These are phyloP conservation scores for Dictyostelium discoideum DNA, from an alignment of 78 protist species.

Conservation along the genomic window DNA sequence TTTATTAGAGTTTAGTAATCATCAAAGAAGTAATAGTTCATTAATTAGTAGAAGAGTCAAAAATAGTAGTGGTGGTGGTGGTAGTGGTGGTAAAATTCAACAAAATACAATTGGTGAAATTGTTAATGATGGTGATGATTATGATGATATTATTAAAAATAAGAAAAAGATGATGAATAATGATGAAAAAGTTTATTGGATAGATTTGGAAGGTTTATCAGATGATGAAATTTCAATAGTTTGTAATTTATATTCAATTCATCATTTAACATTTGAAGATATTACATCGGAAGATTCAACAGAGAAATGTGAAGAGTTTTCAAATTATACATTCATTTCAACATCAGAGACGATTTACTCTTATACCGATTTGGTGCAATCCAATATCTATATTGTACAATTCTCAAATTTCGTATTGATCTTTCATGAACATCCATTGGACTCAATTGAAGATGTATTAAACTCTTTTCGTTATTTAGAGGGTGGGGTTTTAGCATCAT, in stretches of 20 bases:
- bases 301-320: slow-evolving; percentile 68
- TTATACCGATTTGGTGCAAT: background rate
- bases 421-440: slow-evolving; percentile 30
- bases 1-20: slow-evolving; percentile 2
- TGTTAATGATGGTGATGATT: background rate
- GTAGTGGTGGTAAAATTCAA: background rate
- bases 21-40: slow-evolving; percentile 2
- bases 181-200: slow-evolving; percentile 10
- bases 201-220: slow-evolving; percentile 35
- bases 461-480: slow-evolving; percentile 41
- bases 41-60: background rate
- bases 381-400: slow-evolving; percentile 9
- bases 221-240: slow-evolving; percentile 30
- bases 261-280: slow-evolving; percentile 49
- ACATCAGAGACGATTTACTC: slow-evolving; percentile 35
- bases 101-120: background rate
- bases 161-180: background rate
- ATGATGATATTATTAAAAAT: background rate
- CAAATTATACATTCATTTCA: slow-evolving; percentile 42
- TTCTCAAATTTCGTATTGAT: slow-evolving; percentile 33
- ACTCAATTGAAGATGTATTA: slow-evolving; percentile 31
- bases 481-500: background rate
- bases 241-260: background rate
- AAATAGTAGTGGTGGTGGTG: background rate
- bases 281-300: slow-evolving; percentile 10